Evolutionary conservation across 1,284 basidiomycete genomes (phyloP), one percentile per base, ranked within the genome.

Genomic region (Pseudozyma sp.): DNA sequence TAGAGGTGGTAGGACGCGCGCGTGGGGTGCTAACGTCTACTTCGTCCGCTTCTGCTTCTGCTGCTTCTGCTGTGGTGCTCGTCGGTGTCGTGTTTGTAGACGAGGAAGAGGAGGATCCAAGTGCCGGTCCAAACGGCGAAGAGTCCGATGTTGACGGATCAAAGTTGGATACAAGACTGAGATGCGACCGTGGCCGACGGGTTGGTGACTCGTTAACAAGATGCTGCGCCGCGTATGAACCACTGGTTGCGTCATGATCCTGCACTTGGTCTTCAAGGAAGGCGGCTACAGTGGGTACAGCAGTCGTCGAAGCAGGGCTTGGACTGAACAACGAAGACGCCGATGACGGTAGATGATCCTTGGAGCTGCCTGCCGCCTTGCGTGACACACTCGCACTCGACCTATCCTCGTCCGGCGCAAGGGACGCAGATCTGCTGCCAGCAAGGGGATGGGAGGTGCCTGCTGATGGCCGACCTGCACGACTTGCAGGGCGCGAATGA

Each of bases 21-120:
- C 69, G 55, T 35, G 73, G 73, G 18, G 73, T 76, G 65, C 73
- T 76, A 8, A 76, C 64, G 16, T 76, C 68, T 21, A 63, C 19
- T 5, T 76, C 73, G 19, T 76, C 73, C 16, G 49, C 43, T 19
- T 63, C 61, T 39, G 52, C 52, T n/a, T 54, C 44, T 3, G 49
- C 21, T 19, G 49, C 38, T 19, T 67, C 61, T 39, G 52, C 52
- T 25, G 54, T 42, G 5, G 49, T 34, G n/a, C 19, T 21, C 3
- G 36, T 38, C 9, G 45, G 39, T 3, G 38, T 39, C 8, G 11
- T 40, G 19, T 59, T 35, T 35, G 19, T 25, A 9, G 45, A n/a
- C 19, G 18, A 14, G 1, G 47, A 3, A 14, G 45, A n/a, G 31
- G 18, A 14, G 1, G 47, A 3, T 12, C 11, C 25, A 16, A 50